Evolutionary conservation across 164 flowering plant genomes (phyloP), one percentile per base, ranked within the genome.

Genomic region (Malania oleifera): DNA sequence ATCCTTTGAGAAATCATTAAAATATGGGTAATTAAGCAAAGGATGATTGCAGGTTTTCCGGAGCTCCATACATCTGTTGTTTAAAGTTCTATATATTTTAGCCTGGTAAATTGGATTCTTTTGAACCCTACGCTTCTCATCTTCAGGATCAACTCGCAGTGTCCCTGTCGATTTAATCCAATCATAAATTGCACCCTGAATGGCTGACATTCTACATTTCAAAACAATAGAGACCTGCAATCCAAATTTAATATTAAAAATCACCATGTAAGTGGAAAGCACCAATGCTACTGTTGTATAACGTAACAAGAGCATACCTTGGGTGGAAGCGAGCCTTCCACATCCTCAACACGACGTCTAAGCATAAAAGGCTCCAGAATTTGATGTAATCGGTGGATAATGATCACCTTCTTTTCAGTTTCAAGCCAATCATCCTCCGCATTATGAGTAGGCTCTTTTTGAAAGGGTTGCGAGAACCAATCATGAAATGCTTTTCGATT

Each of bases 341-440:
- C 99, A 74, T 95, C 99, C 75, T 95, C 99, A 60, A 95, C 96
- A 68, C 99, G 97, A n/a, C 99, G 91, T 58, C 99, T 75, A 56
- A 95, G 93, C 99, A 95, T 95, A 64, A 95, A 95, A 39, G 99
- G 99, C 81, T 95, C 99, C 56, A 95, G 66, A 67, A 95, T 95
- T 76, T 95, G 99, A 79, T 95, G 99, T 57, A 95, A 95, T 34
- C 99, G 77, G 61, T 95, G 99, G 57, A 95, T 95, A 54, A 95
- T 82, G 59, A 95, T 95, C 0, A 95, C 97, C 67, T 95, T 95
- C 67, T 95, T 95, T 54, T 95, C 99, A 22, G 99, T 95, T 77
- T 95, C 99, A 69, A 95, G 96, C 99, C 99, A 95, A 67, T 95
- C 99, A 80, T 95, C 99, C 68, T 95, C 99, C 5, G 77, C 86